A percentile compares a stretch with the other conserved stretches of the same genome.
These are phyloP conservation scores for Gonapodya sp. DNA, from an alignment of 192 early-diverging fungal species.

Conservation along the genomic window DNA sequence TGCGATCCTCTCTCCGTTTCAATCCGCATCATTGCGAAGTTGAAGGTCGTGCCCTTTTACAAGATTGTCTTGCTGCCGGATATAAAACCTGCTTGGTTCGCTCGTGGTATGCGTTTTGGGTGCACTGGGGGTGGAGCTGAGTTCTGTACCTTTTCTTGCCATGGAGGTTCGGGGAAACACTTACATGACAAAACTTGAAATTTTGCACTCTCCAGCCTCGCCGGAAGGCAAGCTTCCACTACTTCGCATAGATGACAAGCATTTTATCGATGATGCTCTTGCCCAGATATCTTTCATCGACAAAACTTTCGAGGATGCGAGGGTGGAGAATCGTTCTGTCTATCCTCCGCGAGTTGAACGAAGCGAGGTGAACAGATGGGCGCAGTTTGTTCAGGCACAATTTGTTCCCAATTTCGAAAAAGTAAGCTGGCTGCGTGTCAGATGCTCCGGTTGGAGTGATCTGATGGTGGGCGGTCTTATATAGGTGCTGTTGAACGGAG, in stretches of 20 bases:
- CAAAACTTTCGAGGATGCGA: background rate
- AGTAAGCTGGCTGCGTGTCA: background rate
- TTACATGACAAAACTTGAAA: too few species aligned
- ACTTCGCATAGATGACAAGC: background rate
- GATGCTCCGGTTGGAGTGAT: background rate
- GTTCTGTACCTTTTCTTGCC: too few species aligned
- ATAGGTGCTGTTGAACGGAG: background rate
- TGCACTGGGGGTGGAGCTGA: background rate
- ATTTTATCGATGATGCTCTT: background rate
- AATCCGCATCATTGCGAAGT: background rate
- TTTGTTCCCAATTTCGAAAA: background rate
- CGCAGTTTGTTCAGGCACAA: background rate
- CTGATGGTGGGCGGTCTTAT: background rate
- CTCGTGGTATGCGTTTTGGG: background rate
- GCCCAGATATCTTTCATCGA: background rate
- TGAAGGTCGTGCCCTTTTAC: background rate
- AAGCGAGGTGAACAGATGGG: background rate
- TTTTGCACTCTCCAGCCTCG: background rate
- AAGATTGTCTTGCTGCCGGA: background rate
- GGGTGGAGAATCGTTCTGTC: background rate
- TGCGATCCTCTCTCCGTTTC: background rate
- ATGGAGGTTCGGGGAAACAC: too few species aligned
- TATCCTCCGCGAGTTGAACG: background rate
- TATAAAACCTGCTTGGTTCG: background rate
- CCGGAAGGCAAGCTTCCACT: background rate